These are phyloP conservation scores for Trichophyton mentagrophytes DNA, from an alignment of 2,329 filamentous ascomycete genomes.

Conservation along the genomic window DNA sequence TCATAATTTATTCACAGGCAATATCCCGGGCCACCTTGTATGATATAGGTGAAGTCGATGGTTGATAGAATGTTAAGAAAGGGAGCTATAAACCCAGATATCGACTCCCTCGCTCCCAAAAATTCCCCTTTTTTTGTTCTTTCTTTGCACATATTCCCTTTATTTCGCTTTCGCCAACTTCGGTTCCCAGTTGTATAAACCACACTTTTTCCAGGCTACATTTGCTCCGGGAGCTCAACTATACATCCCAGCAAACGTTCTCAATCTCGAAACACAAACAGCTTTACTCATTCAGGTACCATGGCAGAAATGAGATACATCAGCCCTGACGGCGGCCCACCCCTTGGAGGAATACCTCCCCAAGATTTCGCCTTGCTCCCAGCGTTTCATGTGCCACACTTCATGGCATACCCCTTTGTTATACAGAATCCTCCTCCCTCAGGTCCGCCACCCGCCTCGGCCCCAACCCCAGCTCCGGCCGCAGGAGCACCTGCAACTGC, in stretches of 20 bases:
- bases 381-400: neutral
- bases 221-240: neutral
- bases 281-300: neutral
- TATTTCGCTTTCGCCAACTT: neutral
- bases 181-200: neutral
- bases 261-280: neutral
- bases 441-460: neutral
- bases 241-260: neutral
- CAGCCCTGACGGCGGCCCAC: constrained; percentile 22
- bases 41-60: neutral
- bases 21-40: neutral
- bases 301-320: constrained; percentile 17
- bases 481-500: neutral
- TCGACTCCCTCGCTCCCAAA: neutral
- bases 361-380: neutral
- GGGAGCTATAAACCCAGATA: neutral
- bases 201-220: neutral
- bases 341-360: constrained; percentile 22
- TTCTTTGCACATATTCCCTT: neutral
- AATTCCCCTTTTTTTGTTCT: neutral
- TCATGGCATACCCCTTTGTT: neutral
- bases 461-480: neutral
- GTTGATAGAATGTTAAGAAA: neutral
- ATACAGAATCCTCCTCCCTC: neutral
- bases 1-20: constrained; percentile 3